These are phyloP conservation scores for Pyrus communis DNA, from an alignment of 306 rosid genomes.

Conservation along the genomic window DNA sequence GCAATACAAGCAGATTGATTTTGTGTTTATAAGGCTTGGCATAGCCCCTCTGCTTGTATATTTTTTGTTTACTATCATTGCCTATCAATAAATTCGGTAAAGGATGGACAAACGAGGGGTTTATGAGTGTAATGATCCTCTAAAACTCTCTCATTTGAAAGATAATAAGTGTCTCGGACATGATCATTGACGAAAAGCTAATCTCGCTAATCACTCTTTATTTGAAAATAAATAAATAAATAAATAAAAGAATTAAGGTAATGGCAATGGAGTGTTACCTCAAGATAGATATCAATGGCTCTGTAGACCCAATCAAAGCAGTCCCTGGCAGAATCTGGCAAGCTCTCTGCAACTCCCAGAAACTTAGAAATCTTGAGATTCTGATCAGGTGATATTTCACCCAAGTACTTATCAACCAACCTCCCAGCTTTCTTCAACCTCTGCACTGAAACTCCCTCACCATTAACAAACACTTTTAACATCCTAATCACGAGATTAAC, in stretches of 20 bases:
- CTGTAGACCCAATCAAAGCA: constrained; percentile 61
- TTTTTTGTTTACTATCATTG: too few species aligned
- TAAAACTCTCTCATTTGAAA: too few species aligned
- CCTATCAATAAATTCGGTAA: too few species aligned
- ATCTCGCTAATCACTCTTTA: too few species aligned
- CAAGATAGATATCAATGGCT: constrained; percentile 73
- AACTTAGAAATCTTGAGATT: constrained; percentile 62
- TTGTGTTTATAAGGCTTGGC: too few species aligned
- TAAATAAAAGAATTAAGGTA: background rate
- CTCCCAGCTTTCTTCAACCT: constrained; percentile 61
- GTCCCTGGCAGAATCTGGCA: constrained; percentile 64
- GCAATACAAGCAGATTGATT: too few species aligned
- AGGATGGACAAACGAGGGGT: too few species aligned
- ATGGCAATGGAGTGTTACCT: constrained; percentile 34
- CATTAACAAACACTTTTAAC: constrained; percentile 38
- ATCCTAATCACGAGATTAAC: constrained; percentile 61
- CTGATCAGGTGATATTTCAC: constrained; percentile 69
- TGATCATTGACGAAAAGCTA: too few species aligned
- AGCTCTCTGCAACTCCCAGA: constrained; percentile 56
- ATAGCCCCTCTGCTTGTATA: too few species aligned
- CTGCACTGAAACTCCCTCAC: constrained; percentile 19
- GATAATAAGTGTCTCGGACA: too few species aligned
- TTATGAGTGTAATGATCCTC: too few species aligned
- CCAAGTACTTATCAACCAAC: constrained; percentile 55
- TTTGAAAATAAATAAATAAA: too few species aligned